phyloP scores from a whole-genome alignment of 2,329 filamentous ascomycete species.

The Colletotrichum chrysophilum region DNA sequence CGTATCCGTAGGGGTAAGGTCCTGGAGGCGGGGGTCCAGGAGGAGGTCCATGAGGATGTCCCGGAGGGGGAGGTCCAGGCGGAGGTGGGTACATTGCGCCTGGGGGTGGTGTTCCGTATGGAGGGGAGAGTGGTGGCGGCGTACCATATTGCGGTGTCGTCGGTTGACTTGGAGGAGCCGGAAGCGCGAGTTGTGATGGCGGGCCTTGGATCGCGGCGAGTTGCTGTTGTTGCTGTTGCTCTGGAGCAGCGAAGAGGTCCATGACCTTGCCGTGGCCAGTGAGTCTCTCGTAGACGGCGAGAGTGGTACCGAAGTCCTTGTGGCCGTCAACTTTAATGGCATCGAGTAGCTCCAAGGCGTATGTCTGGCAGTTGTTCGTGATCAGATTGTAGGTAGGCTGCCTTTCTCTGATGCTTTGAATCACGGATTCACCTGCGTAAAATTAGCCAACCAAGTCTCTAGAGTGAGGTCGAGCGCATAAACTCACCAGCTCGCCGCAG shows the following conservation, averaged over 20 bases:
- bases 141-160: slow-evolving; percentile 25
- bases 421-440: slow-evolving; percentile 53
- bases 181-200: slow-evolving; percentile 31
- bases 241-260: slow-evolving; percentile 51
- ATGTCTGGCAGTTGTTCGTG: slow-evolving; percentile 66
- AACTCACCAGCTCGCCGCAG: slow-evolving; percentile 50
- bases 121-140: background rate
- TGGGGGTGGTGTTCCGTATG: slow-evolving; percentile 22
- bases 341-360: slow-evolving; percentile 56
- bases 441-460: fast-evolving
- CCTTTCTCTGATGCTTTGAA: slow-evolving; percentile 53
- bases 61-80: background rate
- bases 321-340: slow-evolving; percentile 56
- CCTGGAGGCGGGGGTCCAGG: background rate
- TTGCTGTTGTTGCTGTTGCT: slow-evolving; percentile 25
- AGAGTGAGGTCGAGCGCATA: background rate
- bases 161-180: slow-evolving; percentile 52
- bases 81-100: background rate
- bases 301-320: slow-evolving; percentile 57
- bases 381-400: slow-evolving; percentile 62
- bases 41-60: slow-evolving; percentile 7
- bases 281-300: slow-evolving; percentile 57
- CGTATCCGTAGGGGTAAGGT: background rate
- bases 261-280: slow-evolving; percentile 54
- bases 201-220: background rate